Base-by-base conservation (phyloP, 768 basidiomycete genomes). In the Gymnopilus junonius region DNA sequence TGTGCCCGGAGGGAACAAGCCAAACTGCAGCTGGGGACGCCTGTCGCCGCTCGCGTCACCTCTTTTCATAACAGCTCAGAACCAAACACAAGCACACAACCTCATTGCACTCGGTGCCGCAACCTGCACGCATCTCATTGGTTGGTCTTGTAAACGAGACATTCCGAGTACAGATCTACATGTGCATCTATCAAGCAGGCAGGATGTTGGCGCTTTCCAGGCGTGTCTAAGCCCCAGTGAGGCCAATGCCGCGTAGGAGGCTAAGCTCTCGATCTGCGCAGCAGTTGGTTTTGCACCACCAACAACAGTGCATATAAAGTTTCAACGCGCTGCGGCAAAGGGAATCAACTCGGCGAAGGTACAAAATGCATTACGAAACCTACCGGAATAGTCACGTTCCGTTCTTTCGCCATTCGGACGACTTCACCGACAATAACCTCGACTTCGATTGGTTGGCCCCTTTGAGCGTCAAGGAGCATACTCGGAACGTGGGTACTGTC, bases 351-450 rank as follows among this genome's bases (percentile, higher is more conserved):
- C 21, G 14, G 32, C 27, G 20, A 21, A 39, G n/a, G 50, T 48
- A 51, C 32, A 48, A 15, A 32, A 21, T 23, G n/a, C n/a, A 45
- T 40, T 56, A n/a, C 17, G 20, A 20, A n/a, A 73, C 83, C 75
- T 67, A 87, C 87, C 31, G 87, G 87, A 35, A 86, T 71, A 12
- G 77, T 71, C 4, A 88, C 79, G 8, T 76, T 75, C 23, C 71
- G 68, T 51, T 78, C 75, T 66, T 74, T 78, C 0, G 83, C 87
- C 75, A 86, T 76, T 43, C 84, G 73, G 21, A 88, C 83, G 2
- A 88, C 82, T 62, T 87, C 83, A 0, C 90, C 89, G 4, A 90
- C 62, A 42, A 90, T 86, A 12, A 83, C 86, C 70, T 90, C 89
- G 1, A 90, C 83, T 74, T 91, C 89, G 62, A 89, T 83, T 39